phyloP scores from a whole-genome alignment of 345 rosid species.

The Citrus mangshanensis region DNA sequence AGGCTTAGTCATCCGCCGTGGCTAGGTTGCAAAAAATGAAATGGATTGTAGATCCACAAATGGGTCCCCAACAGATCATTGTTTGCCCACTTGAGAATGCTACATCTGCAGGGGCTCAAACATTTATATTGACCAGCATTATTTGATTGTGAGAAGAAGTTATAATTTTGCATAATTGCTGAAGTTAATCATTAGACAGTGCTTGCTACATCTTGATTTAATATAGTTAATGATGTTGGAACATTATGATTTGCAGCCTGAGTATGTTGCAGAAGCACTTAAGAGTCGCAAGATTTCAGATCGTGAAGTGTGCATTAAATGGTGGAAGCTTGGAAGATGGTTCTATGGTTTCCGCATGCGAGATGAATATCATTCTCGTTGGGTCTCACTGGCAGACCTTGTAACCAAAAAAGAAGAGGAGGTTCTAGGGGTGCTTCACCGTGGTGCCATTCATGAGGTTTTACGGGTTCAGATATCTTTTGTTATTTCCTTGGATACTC shows the following conservation, averaged over 20 bases:
- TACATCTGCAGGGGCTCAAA: neutral
- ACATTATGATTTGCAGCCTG: neutral
- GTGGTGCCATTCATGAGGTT: conserved; percentile 71
- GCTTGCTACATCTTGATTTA: neutral
- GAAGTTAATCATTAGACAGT: neutral
- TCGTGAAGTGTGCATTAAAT: conserved; percentile 49
- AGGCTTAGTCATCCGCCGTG: neutral
- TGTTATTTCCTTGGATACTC: conserved; percentile 23
- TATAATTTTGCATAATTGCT: conserved; percentile 1
- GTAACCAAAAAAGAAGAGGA: conserved; percentile 37
- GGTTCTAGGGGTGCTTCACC: conserved; percentile 51
- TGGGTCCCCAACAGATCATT: neutral
- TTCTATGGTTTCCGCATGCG: conserved; percentile 59
- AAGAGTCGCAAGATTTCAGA: conserved; percentile 44
- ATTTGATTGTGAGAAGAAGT: neutral
- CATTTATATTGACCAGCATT: neutral
- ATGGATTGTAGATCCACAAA: neutral
- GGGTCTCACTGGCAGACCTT: conserved; percentile 46
- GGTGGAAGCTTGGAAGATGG: conserved; percentile 80
- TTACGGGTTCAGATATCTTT: conserved; percentile 53
- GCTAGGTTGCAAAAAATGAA: neutral
- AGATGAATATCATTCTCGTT: conserved; percentile 55
- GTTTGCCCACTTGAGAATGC: neutral
- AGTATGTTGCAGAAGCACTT: conserved; percentile 37
- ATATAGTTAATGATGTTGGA: no score